Evolutionary conservation across 495 filamentous ascomycete species (phyloP).

Genomic region (Jackrogersella minutella): DNA sequence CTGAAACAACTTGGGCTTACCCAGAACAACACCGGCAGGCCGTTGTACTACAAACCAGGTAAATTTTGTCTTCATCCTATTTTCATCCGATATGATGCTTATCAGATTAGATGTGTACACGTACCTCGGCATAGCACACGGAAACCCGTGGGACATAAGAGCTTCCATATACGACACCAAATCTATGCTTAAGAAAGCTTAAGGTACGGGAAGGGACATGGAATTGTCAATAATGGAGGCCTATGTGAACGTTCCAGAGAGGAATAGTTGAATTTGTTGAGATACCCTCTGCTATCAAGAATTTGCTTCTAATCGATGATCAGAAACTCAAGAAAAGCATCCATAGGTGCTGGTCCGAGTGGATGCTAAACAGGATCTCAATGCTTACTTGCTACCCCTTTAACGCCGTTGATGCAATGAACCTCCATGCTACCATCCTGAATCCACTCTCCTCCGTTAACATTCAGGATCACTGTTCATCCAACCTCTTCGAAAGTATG

Average conservation of each 20-base stretch:
- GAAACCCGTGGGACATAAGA: slow-evolving; percentile 73
- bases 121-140: slow-evolving; percentile 67
- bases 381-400: slow-evolving; percentile 33
- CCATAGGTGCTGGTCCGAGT: neutral
- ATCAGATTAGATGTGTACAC: slow-evolving; percentile 72
- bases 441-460: neutral
- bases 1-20: slow-evolving; percentile 69
- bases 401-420: slow-evolving; percentile 34
- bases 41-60: slow-evolving; percentile 81
- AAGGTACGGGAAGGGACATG: neutral
- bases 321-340: slow-evolving; percentile 10
- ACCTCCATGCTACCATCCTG: neutral
- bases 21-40: slow-evolving; percentile 49
- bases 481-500: neutral
- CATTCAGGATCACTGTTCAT: neutral
- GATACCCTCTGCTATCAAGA: slow-evolving; percentile 24
- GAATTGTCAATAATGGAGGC: neutral
- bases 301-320: slow-evolving; percentile 11
- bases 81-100: slow-evolving; percentile 1
- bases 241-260: neutral
- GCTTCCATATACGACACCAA: slow-evolving; percentile 63
- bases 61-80: slow-evolving; percentile 24
- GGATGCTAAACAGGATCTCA: slow-evolving; percentile 20
- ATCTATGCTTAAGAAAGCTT: slow-evolving; percentile 43
- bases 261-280: slow-evolving; percentile 24